A percentile compares a stretch with the other conserved stretches of the same genome.
Conservation (phyloP, 2,329 filamentous ascomycete genomes). For the Botrytis squamosa region DNA sequence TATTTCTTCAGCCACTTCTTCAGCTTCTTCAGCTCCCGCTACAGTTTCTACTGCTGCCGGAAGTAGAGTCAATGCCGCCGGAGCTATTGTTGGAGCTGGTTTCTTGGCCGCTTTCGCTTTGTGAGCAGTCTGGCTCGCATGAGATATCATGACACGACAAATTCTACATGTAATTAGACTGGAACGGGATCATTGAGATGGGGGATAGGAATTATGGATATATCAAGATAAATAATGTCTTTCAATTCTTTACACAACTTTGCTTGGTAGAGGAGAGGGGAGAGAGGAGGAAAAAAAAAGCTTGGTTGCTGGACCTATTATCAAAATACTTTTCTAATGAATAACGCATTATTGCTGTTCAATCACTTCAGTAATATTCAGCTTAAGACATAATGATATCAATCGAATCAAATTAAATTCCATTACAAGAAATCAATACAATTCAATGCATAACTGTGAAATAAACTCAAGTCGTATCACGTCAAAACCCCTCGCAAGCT, state of each 20-base stretch:
- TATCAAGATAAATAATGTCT: not conserved
- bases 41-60: constrained; percentile 16
- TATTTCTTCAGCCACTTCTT: not conserved
- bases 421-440: not conserved
- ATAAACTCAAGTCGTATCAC: not conserved
- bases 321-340: not conserved
- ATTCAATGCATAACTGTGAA: not conserved
- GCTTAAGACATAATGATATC: not conserved
- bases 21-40: constrained; percentile 17
- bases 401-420: not conserved
- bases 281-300: not conserved
- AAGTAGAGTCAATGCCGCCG: constrained; percentile 18
- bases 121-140: constrained; percentile 14
- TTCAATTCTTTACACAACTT: constrained; percentile 4
- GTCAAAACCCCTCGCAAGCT: not conserved
- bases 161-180: not conserved
- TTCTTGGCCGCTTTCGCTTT: constrained; percentile 30
- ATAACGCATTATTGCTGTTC: not conserved
- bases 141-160: not conserved
- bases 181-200: not conserved
- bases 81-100: constrained; percentile 25
- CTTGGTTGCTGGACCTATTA: not conserved
- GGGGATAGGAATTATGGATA: not conserved
- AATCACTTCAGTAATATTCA: not conserved
- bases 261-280: not conserved